Base-by-base conservation (phyloP, 345 rosid species). In the Euphorbia pulcherrima region DNA sequence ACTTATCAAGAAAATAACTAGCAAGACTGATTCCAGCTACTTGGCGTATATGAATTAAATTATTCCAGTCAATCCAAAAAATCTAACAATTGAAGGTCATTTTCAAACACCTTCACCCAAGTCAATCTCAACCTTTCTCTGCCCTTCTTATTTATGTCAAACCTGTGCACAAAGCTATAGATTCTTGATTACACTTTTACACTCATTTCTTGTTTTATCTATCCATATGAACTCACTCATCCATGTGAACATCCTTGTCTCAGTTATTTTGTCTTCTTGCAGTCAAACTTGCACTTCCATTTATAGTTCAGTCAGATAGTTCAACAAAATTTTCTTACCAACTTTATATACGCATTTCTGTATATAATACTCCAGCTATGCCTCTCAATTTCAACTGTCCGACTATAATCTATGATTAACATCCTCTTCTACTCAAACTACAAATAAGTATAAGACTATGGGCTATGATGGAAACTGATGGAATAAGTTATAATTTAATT, bases 381-480 rank as follows among this genome's bases (percentile, higher is more conserved):
- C 50, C 50, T 44, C 50, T 44, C 16, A 16, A 44, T 44, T 10
- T 41, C 13, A 11, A 44, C 17, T 3, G 16, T 44, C 18, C 18
- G 12, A 14, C 44, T 4, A 39, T 39, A 39, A 12, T 39, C 44
- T 39, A 39, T 39, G 44, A 39, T 39, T 39, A 12, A 39, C 44
- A 39, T 39, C 44, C 44, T 39, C 7, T 44, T 7, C 13, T 7
- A 7, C 50, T 44, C 50, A 44, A 7, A 44, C 50, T 44, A 44
- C 13, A 12, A 44, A 60, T 33, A 64, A 56, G 50, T 55, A 64
- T 18, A 23, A 68, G 68, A 62, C 28, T 28, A 14, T 51, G 10
- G 68, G 62, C 28, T 28, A 14, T 51, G 10, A 62, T 24, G 68
- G 54, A 50, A 71, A 61, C 65, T 60, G 40, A 73, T 24, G 5